Percentiles rank a stretch among this genome's conserved stretches.
Conservation (phyloP, 441 rosid species). For the Pelargonium myrrhifolium region DNA sequence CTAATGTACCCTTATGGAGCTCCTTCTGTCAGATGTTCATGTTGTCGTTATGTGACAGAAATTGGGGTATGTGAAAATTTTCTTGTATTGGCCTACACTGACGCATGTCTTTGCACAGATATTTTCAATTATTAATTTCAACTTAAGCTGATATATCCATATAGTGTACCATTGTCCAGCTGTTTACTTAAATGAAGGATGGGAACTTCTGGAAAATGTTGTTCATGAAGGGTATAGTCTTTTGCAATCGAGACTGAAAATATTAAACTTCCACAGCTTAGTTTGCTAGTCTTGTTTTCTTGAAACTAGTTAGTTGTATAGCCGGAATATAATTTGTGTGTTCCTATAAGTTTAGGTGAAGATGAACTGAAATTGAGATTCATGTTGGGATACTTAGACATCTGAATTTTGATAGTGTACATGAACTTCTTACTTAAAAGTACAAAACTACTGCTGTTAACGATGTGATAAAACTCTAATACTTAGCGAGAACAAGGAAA, state of each 20-base stretch:
- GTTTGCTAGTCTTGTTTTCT: background rate
- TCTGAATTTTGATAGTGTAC: background rate
- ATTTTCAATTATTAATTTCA: background rate
- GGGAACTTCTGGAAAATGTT: background rate
- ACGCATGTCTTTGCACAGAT: background rate
- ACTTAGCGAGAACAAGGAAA: background rate
- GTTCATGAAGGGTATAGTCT: background rate
- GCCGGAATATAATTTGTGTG: background rate
- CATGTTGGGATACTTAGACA: background rate
- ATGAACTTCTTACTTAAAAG: background rate
- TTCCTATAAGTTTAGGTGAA: background rate
- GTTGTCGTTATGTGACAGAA: constrained; percentile 60
- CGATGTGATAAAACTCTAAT: background rate
- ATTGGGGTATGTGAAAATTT: constrained; percentile 43
- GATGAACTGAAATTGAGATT: background rate
- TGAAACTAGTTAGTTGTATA: background rate
- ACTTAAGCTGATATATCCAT: background rate
- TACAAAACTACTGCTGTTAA: background rate
- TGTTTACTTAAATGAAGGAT: constrained; percentile 1
- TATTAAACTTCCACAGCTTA: background rate
- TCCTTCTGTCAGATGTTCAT: constrained; percentile 70
- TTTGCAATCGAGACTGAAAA: background rate
- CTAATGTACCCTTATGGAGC: constrained; percentile 78
- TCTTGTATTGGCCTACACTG: background rate
- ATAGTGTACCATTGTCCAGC: background rate